phyloP scores from a whole-genome alignment of 345 rosid genomes.

The Rhodomyrtus tomentosa region DNA sequence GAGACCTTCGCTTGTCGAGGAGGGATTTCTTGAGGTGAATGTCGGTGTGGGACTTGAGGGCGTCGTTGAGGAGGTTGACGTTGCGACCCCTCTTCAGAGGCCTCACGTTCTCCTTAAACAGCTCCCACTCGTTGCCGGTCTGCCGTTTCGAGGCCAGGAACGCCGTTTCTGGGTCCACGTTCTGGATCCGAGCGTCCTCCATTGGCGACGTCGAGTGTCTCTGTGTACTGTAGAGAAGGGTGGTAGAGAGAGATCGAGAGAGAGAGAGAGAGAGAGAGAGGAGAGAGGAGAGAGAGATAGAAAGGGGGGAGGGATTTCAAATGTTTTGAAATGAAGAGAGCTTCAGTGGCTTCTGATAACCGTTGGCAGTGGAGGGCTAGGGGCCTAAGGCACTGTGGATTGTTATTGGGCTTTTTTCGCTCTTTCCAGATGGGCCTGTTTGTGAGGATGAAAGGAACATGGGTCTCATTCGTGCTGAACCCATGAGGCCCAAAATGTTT shows the following conservation, averaged over 20 bases:
- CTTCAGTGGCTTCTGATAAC: neutral
- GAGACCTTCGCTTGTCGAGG: constrained; percentile 50
- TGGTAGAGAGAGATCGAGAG: neutral
- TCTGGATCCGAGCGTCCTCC: constrained; percentile 21
- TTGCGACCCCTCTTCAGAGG: constrained; percentile 88
- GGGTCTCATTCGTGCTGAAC: neutral
- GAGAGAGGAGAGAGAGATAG: no score
- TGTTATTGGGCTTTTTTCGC: neutral
- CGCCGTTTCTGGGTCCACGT: constrained; percentile 64
- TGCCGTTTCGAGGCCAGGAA: constrained; percentile 58
- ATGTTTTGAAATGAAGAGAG: neutral
- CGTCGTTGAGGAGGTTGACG: constrained; percentile 45
- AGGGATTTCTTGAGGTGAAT: constrained; percentile 43
- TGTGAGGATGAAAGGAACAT: neutral
- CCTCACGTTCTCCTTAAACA: constrained; percentile 81
- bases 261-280: neutral
- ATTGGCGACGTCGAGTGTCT: neutral
- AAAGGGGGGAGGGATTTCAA: neutral
- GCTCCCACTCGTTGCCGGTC: constrained; percentile 83
- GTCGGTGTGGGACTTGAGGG: constrained; percentile 58
- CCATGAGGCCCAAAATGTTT: no score
- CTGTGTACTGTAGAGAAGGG: neutral
- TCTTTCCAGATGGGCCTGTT: neutral
- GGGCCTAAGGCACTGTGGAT: neutral
- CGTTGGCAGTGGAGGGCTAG: neutral